Percentiles rank a stretch among this genome's conserved stretches.
Conservation (phyloP, 2,329 filamentous ascomycete genomes). For the Cucurbitaria berberidis region DNA sequence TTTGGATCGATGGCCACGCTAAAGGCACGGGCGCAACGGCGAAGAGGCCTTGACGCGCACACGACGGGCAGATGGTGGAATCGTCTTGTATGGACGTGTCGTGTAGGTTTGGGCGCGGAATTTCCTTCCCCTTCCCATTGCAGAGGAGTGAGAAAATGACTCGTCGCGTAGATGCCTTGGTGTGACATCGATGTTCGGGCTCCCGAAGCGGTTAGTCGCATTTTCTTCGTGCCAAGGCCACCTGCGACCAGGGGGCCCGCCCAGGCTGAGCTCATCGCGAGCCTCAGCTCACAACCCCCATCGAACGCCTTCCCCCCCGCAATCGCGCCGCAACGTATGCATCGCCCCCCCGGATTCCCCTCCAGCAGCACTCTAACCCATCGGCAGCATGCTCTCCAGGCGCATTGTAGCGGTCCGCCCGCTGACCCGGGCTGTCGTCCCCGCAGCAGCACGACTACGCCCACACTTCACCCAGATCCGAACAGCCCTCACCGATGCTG, state of each 20-base stretch:
- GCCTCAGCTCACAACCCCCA: conserved; percentile 30
- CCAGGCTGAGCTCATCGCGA: conserved; percentile 39
- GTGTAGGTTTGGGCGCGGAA: neutral
- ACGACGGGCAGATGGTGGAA: neutral
- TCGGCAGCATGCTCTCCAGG: conserved; percentile 51
- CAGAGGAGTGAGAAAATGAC: neutral
- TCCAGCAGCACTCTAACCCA: conserved; percentile 49
- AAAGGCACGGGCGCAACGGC: conserved; percentile 15
- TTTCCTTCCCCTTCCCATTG: neutral
- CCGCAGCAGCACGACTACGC: conserved; percentile 34
- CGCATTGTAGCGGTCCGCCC: conserved; percentile 51
- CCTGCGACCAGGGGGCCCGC: too few relatives aligned
- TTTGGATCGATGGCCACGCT: conserved; percentile 16
- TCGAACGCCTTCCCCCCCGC: conserved; percentile 27
- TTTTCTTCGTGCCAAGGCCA: too few relatives aligned
- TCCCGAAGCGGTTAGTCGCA: conserved; percentile 13
- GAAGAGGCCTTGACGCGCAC: conserved; percentile 8
- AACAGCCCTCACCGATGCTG: conserved; percentile 40
- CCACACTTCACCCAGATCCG: conserved; percentile 48
- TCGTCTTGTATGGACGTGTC: neutral
- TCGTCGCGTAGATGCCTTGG: conserved; percentile 14
- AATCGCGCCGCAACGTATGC: conserved; percentile 38
- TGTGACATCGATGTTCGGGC: conserved; percentile 6
- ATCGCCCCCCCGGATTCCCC: conserved; percentile 15
- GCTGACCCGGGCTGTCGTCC: conserved; percentile 46